Conservation (phyloP, 352 stramenopile species). For the Globisporangium ultimum region DNA sequence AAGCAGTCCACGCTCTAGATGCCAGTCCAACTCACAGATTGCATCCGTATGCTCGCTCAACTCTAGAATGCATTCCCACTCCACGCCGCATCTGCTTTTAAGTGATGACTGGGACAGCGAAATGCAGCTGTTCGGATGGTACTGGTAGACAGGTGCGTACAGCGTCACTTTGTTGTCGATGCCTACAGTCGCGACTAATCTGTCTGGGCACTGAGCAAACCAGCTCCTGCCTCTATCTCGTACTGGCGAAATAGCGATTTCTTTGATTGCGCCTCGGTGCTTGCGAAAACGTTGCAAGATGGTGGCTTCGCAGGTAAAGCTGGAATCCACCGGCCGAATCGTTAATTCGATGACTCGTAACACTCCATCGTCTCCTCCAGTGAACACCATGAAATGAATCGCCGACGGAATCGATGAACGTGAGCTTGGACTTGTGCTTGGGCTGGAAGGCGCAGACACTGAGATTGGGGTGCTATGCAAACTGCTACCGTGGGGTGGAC, state of each 20-base stretch:
- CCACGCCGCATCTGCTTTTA: conserved; percentile 18
- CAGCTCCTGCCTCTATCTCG: conserved; percentile 13
- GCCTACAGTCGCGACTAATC: conserved; percentile 60
- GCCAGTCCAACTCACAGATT: conserved; percentile 55
- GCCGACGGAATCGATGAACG: conserved; percentile 7
- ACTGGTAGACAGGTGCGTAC: conserved; percentile 53
- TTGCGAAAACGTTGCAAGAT: conserved; percentile 56
- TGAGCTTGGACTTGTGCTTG: conserved; percentile 2
- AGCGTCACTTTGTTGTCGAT: conserved; percentile 55
- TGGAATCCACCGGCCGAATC: conserved; percentile 22
- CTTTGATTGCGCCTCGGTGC: conserved; percentile 56
- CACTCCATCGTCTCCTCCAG: conserved; percentile 54
- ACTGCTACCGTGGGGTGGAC: neutral
- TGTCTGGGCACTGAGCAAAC: conserved; percentile 36
- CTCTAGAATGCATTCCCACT: conserved; percentile 65
- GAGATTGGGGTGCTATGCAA: conserved; percentile 1
- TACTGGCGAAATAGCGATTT: conserved; percentile 56
- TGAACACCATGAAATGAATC: conserved; percentile 68
- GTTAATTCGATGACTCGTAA: conserved; percentile 53
- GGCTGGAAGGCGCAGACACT: conserved; percentile 24
- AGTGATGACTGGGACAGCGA: neutral
- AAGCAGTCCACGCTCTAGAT: conserved; percentile 53
- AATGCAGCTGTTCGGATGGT: conserved; percentile 25
- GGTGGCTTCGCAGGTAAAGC: conserved; percentile 38
- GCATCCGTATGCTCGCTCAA: conserved; percentile 57